Conservation (phyloP, 129 eudicot genomes). For the Glebionis coronaria region DNA sequence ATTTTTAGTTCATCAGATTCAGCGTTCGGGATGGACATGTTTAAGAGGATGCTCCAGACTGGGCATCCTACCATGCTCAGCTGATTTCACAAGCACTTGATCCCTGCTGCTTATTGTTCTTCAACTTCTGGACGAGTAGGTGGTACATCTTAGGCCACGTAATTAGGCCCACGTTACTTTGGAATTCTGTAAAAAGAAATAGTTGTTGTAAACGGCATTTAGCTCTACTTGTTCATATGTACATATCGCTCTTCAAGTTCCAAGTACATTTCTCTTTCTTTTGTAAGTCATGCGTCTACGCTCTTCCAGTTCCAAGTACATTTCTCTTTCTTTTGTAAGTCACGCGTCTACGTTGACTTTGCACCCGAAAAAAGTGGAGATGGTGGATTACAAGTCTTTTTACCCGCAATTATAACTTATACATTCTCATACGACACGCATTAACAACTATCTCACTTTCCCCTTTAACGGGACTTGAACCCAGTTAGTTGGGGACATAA, state of each 20-base stretch:
- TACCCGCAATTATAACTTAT: background rate
- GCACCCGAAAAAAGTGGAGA: background rate
- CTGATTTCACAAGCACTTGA: constrained; percentile 36
- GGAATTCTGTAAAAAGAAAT: constrained; percentile 17
- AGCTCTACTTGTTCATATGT: constrained; percentile 17
- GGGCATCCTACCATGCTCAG: constrained; percentile 99
- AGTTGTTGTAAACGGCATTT: constrained; percentile 6
- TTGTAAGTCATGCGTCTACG: constrained; percentile 1
- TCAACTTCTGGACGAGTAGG: constrained; percentile 2
- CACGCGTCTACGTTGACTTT: background rate
- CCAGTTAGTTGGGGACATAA: too few relatives aligned
- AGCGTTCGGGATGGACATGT: constrained; percentile 99
- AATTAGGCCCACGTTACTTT: background rate
- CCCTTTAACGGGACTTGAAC: too few relatives aligned
- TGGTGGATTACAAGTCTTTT: background rate
- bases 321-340: background rate
- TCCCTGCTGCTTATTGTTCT: constrained; percentile 12
- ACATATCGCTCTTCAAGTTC: background rate
- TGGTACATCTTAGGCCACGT: background rate
- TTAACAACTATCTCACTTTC: too few relatives aligned
- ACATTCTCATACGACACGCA: too few relatives aligned
- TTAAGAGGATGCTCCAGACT: constrained; percentile 99
- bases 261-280: background rate
- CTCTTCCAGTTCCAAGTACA: background rate
- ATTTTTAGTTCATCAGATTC: constrained; percentile 90